Evolutionary conservation across 1,139 yeast species (phyloP), one percentile per base, ranked within the genome.

Genomic region (Yamadazyma friedrichii): DNA sequence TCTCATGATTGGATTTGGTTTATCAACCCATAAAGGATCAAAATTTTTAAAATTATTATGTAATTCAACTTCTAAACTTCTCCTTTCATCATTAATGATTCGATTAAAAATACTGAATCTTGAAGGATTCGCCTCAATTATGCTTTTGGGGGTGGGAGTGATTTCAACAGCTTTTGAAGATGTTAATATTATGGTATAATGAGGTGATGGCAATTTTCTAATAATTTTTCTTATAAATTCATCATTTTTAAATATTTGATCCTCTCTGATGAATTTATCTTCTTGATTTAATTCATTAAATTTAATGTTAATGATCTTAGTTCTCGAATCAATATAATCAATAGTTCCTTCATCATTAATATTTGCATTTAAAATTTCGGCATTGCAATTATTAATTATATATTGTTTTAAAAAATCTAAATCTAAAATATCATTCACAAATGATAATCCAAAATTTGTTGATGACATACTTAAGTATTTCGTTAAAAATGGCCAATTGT

Each of bases 161-260:
- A 54, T 54, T 29, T 49, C 52, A 10, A 55, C 58, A 31, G 45
- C 60, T 17, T 32, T 16, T 42, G 47, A 49, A 15, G 53, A 54
- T 0, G 87, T 78, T 38, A 78, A 59, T 5, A 84, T 58, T 3
- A 85, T 62, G 3, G 84, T 66, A 42, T 71, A 72, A 45, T 75
- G 74, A 0, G 93, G 91, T 0, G 88, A 73, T 0, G 94, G 93
- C n/a, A 82, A 56, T 48, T 78, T 80, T 27, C 86, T 71, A 24
- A 82, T 52, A 11, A 84, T 69, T 33, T 67, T 65, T 39, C 82
- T 59, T 8, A 81, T 51, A 43, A 72, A 61, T 39, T 68, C 72
- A 58, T 87, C 95, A 45, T 78, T 70, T 12, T 62, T 56, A 28
- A 55, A 48, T 12, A 65, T 53, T 24, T 56, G 59, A 11, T 40